phyloP scores from a whole-genome alignment of 768 basidiomycete species.

The Obba rivulosa region DNA sequence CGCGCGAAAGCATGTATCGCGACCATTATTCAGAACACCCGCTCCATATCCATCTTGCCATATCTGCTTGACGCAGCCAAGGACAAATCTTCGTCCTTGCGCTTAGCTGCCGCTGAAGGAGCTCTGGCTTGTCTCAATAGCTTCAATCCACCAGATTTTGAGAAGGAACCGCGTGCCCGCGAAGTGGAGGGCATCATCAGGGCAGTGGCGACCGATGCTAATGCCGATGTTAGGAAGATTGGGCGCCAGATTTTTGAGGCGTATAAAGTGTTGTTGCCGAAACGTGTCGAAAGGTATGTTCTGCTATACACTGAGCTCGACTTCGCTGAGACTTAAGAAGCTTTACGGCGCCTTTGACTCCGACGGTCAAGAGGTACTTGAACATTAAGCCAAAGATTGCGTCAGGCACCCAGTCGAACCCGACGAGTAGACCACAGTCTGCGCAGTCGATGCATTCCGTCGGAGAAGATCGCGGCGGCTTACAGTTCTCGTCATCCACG shows the following conservation, averaged over 20 bases:
- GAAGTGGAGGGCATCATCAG: constrained; percentile 71
- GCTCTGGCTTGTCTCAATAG: constrained; percentile 63
- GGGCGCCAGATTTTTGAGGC: constrained; percentile 70
- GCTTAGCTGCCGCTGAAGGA: constrained; percentile 62
- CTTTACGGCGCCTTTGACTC: constrained; percentile 68
- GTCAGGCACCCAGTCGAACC: constrained; percentile 19
- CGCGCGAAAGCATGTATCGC: constrained; percentile 60
- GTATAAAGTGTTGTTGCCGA: constrained; percentile 66
- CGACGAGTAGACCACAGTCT: constrained; percentile 20
- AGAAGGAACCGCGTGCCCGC: constrained; percentile 57
- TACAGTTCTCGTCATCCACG: constrained; percentile 6
- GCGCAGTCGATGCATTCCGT: constrained; percentile 17
- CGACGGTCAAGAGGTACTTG: constrained; percentile 72
- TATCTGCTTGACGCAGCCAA: constrained; percentile 53
- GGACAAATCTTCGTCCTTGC: constrained; percentile 64
- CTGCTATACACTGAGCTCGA: not conserved
- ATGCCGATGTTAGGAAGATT: constrained; percentile 66
- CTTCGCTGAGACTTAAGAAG: constrained; percentile 32
- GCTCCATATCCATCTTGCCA: constrained; percentile 57
- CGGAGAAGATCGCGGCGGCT: not conserved
- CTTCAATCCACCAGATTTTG: constrained; percentile 75
- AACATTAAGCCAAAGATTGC: constrained; percentile 34
- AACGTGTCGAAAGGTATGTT: constrained; percentile 58
- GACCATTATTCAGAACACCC: constrained; percentile 60
- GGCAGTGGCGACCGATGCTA: constrained; percentile 63